Evolutionary conservation across 495 filamentous ascomycete species (phyloP), one percentile per base, ranked within the genome.

Genomic region (Cercophora samala): DNA sequence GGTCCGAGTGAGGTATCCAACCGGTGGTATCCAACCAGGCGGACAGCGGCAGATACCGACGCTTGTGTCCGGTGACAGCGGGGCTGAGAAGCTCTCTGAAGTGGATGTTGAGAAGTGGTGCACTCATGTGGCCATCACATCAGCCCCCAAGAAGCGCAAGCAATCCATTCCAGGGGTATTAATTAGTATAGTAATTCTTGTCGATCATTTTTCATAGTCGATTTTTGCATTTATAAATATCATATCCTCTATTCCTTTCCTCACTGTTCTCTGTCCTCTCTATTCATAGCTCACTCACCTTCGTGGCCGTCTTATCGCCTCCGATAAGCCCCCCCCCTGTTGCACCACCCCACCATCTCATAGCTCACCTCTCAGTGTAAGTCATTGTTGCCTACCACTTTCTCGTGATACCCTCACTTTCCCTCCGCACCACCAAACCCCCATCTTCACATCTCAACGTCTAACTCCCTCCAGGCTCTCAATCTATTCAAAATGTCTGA

Each of bases 31-130:
- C 23, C 37, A 46, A 46, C 2, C 37, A 4, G 19, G 53, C 71
- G 64, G 68, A 64, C 66, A 59, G 64, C 67, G 70, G 67, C 70
- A 66, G 67, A 69, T 42, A 56, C 70, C 70, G 70, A 68, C 56
- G 19, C 22, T 56, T 25, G 24, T 54, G 24, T 18, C 64, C 58
- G 6, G 58, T 58, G 55, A 17, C 18, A 32, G 53, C 58, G 67
- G 67, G 63, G 67, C 67, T 68, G 63, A 68, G 63, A 53, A 22
- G 58, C 21, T 46, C 37, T 46, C 37, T 46, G 37, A 13, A 46
- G 37, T 46, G 37, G 37, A 46, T 46, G 37, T 46, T 46, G 37
- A 46, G 13, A 9, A 46, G 5, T 46, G 37, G 37, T 46, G 37
- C 37, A 46, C 15, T 13, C 13, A 46, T 32, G 51, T n/a, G n/a